Percentiles rank a stretch among this genome's conserved stretches.
phyloP scores from a whole-genome alignment of 345 rosid genomes.

The Salix koriyanagi region DNA sequence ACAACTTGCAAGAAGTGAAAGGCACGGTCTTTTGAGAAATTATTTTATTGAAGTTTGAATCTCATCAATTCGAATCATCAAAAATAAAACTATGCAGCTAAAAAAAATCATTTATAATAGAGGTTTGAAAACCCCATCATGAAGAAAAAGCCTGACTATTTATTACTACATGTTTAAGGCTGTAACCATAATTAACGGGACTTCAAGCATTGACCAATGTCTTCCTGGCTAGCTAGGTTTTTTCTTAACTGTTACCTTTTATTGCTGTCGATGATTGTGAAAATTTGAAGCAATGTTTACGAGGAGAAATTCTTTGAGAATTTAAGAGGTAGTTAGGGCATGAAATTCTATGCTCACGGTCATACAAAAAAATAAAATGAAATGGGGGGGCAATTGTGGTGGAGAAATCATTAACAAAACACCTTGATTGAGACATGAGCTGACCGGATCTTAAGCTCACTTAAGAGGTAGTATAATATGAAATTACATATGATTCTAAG shows the following conservation, averaged over 20 bases:
- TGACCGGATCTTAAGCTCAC: constrained; percentile 8
- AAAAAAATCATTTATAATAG: background rate
- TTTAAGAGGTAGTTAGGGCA: constrained; percentile 2
- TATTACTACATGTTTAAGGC: background rate
- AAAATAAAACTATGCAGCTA: no score
- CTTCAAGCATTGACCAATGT: background rate
- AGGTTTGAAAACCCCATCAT: background rate
- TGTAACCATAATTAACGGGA: background rate
- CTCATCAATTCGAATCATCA: background rate
- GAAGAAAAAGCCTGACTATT: background rate
- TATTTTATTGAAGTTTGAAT: background rate
- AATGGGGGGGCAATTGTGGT: background rate
- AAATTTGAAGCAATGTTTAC: background rate
- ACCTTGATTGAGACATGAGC: constrained; percentile 19
- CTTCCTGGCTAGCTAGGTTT: background rate
- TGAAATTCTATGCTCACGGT: background rate
- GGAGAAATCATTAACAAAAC: constrained; percentile 2
- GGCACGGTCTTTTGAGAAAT: background rate
- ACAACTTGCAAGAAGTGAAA: background rate
- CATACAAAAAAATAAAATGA: background rate
- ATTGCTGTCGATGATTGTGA: background rate
- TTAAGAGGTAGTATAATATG: constrained; percentile 1
- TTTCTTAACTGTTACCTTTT: background rate
- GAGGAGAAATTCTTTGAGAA: background rate
- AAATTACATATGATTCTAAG: constrained; percentile 11